Conservation (phyloP, 139 green algal genomes). For the Micromonas commoda region DNA sequence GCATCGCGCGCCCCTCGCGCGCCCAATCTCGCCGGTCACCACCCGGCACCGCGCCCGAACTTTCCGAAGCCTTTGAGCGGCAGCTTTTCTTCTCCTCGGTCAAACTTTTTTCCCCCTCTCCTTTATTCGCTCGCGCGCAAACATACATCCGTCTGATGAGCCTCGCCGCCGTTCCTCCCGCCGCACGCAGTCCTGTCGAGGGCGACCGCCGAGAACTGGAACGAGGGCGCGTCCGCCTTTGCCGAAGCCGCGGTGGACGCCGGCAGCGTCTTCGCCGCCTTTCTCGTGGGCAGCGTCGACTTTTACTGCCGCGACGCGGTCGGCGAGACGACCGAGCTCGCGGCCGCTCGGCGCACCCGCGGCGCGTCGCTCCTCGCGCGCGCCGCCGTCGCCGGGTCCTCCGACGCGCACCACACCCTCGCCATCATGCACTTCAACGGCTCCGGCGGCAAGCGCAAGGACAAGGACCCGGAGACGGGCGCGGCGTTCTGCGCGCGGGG, state of each 20-base stretch:
- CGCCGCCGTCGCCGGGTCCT: constrained; percentile 24
- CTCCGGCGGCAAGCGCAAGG: constrained; percentile 20
- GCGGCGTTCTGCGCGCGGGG: neutral
- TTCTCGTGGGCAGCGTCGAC: neutral
- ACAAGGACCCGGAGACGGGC: neutral
- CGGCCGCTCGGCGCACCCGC: constrained; percentile 10
- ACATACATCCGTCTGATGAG: too few species aligned
- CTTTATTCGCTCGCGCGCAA: too few species aligned
- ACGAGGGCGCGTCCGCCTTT: neutral
- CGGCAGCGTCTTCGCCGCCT: neutral
- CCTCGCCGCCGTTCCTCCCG: too few species aligned
- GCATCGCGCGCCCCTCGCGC: too few species aligned
- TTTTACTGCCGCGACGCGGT: too few species aligned
- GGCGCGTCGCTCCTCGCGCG: constrained; percentile 27
- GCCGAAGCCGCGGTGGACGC: neutral
- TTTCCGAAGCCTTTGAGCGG: too few species aligned
- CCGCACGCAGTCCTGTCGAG: neutral
- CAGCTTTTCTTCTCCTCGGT: too few species aligned
- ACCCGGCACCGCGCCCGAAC: too few species aligned
- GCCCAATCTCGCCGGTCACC: too few species aligned
- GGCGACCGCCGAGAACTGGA: neutral
- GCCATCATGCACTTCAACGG: constrained; percentile 43
- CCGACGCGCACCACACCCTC: constrained; percentile 32
- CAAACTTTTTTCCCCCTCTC: too few species aligned
- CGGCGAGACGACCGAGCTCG: constrained; percentile 6